Base-by-base conservation (phyloP, 2,329 filamentous ascomycete species). In the Nigrograna mackinnonii region DNA sequence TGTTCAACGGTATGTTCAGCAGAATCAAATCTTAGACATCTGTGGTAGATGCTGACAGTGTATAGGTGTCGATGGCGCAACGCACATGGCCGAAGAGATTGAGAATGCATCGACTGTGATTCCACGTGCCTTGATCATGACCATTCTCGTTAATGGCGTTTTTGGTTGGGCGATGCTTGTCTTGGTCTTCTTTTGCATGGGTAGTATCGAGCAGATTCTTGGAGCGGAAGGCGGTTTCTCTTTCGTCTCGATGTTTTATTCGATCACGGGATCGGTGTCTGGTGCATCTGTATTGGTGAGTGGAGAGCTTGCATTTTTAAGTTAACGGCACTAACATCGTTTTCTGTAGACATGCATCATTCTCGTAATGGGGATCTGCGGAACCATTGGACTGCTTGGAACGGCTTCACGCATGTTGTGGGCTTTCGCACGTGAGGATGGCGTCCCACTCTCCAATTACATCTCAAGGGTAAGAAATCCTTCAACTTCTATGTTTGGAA, bases 91-190 rank as follows among this genome's bases (percentile, higher is more conserved):
- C 0, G 64, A 67, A 26, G 63, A 67, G 28, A 54, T 66, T 4
- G 48, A 59, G 2, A 54, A 64, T 35, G 64, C 64, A 1, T 48
- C 57, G 5, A 39, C 49, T 4, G 50, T 54, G 0, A 50, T 67
- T 2, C 70, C 70, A 6, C 48, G 57, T 12, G 63, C 63, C 11
- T 70, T 73, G 52, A 57, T 72, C 37, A 55, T 52, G 2, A 66
- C 64, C 0, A 51, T 70, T 16, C 31, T 62, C 4, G 51, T 71
- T 26, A 73, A 72, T 37, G 68, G 69, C 16, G 41, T 58, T 12
- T 54, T 69, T 5, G 69, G 68, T n/a, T 55, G 70, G 12, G 55
- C 57, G 18, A 68, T 68, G 56, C 41, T 60, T 7, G 49, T 70
- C 38, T 60, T 63, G 5, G 55, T 62, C 26, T 53, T 66, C 22